Evolutionary conservation across 352 stramenopile genomes (phyloP).

Genomic region (Pythium dissotocum): DNA sequence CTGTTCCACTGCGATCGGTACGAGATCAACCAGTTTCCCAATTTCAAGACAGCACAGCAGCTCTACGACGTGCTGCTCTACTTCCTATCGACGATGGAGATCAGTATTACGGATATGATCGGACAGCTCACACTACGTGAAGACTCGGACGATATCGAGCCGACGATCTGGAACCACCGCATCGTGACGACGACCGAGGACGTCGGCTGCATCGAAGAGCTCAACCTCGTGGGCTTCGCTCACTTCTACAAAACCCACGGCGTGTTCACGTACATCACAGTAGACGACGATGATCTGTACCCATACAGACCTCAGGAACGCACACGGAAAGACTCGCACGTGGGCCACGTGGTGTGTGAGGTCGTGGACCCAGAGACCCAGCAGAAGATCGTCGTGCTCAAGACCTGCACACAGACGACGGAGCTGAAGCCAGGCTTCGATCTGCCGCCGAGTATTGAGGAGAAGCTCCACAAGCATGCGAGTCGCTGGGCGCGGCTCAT

Average conservation of each 20-base stretch:
- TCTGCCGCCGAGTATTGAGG: background rate
- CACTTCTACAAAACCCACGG: conserved; percentile 34
- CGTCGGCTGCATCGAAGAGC: conserved; percentile 17
- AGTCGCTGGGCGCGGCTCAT: background rate
- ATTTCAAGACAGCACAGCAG: conserved; percentile 37
- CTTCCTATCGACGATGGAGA: conserved; percentile 48
- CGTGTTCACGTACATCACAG: conserved; percentile 31
- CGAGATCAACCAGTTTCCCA: conserved; percentile 42
- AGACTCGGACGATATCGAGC: conserved; percentile 37
- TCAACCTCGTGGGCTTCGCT: conserved; percentile 21
- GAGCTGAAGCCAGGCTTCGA: background rate
- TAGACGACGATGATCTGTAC: conserved; percentile 45
- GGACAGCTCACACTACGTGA: conserved; percentile 47
- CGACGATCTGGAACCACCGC: conserved; percentile 40
- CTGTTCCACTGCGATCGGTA: conserved; percentile 16
- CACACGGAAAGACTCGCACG: conserved; percentile 29
- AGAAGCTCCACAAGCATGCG: background rate
- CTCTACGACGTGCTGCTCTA: conserved; percentile 45
- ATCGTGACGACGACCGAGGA: conserved; percentile 30
- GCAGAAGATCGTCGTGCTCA: conserved; percentile 11
- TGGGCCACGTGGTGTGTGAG: conserved; percentile 12
- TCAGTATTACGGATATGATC: conserved; percentile 44
- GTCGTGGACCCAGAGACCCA: background rate
- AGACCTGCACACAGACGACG: background rate
- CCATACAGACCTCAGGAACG: conserved; percentile 33